Percentiles rank a stretch among this genome's conserved stretches.
Conservation (phyloP, 495 filamentous ascomycete genomes). For the Aspergillus sparsus region DNA sequence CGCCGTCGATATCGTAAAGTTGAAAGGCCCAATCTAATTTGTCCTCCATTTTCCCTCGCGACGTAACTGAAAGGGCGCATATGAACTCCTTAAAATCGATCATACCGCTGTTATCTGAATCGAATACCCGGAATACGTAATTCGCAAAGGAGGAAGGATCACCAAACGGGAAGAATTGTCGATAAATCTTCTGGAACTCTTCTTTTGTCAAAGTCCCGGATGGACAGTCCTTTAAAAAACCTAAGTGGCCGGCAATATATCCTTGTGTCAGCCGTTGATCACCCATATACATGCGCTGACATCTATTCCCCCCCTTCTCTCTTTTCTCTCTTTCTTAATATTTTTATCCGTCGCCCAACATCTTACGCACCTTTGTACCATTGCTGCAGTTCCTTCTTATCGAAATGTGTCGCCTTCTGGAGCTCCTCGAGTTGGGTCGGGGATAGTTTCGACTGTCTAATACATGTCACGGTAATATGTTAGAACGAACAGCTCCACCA, state of each 20-base stretch:
- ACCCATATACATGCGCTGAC: neutral
- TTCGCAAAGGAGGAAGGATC: slow-evolving; percentile 96
- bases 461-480: neutral
- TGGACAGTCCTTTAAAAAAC: slow-evolving; percentile 97
- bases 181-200: slow-evolving; percentile 99
- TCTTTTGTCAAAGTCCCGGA: slow-evolving; percentile 94
- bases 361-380: slow-evolving; percentile 89
- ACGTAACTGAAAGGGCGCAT: slow-evolving; percentile 95
- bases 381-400: slow-evolving; percentile 99
- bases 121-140: slow-evolving; percentile 99
- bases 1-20: slow-evolving; percentile 98
- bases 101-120: slow-evolving; percentile 91
- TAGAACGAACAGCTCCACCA: slow-evolving; percentile 1
- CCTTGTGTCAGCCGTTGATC: slow-evolving; percentile 6
- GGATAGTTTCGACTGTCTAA: slow-evolving; percentile 90
- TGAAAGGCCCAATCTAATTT: slow-evolving; percentile 99
- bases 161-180: slow-evolving; percentile 98
- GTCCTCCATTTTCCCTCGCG: slow-evolving; percentile 97
- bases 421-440: slow-evolving; percentile 92
- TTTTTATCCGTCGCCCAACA: neutral
- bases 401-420: slow-evolving; percentile 94
- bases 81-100: slow-evolving; percentile 99
- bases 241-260: slow-evolving; percentile 44
- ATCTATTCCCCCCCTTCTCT: no score
- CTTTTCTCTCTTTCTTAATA: neutral